Evolutionary conservation across 768 basidiomycete species (phyloP), one percentile per base, ranked within the genome.

Genomic region (Mycena vitilis): DNA sequence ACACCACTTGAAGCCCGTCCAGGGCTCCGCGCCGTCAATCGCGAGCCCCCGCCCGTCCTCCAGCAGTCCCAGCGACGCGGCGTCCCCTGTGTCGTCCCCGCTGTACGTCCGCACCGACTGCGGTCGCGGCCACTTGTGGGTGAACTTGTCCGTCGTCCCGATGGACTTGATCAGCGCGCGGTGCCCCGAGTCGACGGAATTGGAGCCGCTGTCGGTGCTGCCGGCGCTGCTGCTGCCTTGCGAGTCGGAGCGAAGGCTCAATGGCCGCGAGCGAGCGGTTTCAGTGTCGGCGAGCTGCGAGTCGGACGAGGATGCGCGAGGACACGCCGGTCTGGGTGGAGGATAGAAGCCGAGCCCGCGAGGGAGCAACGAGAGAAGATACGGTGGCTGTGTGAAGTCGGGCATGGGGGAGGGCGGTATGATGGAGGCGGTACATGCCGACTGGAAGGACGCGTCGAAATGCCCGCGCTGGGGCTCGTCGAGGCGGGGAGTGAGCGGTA

Each of bases 1-100:
- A 34, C 81, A 83, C 87, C 88, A 89, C 77, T 91, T 93, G 74
- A 84, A 85, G n/a, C 66, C 61, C 18, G 87, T 88, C 91, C 91
- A 92, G n/a, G 77, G 72, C 40, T 80, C 82, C 16, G 82, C 73
- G 40, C 75, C 73, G 56, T 82, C 80, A 10, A 82, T 70, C n/a
- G 81, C 83, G 51, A 82, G 73, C 2, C 80, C 62, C 83, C 67
- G 75, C 6, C 79, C 80, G 30, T 83, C 80, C 59, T 79, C 80
- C 16, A 81, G 71, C 64, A 66, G 37, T 23, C 37, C 65, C 10
- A 23, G 47, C 45, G 63, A 66, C 6, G 51, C 38, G 48, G 36
- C 62, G 13, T 54, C 68, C 9, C 38, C 53, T 22, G 25, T 18
- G 16, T 59, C 57, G 30, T 51, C 66, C 51, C 3, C 54, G 34